These are phyloP conservation scores for Mycena albidolilacea DNA, from an alignment of 768 basidiomycete species.

Conservation along the genomic window DNA sequence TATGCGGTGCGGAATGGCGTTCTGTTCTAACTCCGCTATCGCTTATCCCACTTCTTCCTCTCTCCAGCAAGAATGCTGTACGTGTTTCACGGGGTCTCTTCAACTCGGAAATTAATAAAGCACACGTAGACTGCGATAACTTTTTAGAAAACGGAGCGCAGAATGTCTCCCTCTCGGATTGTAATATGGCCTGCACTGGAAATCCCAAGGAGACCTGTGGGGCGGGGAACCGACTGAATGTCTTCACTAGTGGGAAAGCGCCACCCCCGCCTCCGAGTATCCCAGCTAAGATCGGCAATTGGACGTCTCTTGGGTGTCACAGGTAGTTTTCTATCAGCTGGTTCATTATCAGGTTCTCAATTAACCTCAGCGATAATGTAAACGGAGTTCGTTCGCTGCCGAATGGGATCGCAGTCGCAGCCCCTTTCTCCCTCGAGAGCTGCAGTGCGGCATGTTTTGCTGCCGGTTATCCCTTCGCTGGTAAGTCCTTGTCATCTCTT, in stretches of 20 bases:
- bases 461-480: conserved; percentile 61
- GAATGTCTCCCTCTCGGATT: conserved; percentile 60
- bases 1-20: conserved; percentile 52
- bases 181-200: conserved; percentile 62
- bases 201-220: conserved; percentile 61
- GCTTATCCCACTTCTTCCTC: conserved; percentile 28
- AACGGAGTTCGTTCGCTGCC: conserved; percentile 60
- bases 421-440: conserved; percentile 64
- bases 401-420: conserved; percentile 60
- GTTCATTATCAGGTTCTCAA: conserved; percentile 30
- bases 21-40: conserved; percentile 11
- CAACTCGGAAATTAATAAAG: not conserved
- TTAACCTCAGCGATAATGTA: conserved; percentile 59
- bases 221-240: conserved; percentile 59
- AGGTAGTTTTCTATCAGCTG: conserved; percentile 50
- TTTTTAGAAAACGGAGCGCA: conserved; percentile 61
- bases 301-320: conserved; percentile 82
- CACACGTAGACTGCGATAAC: conserved; percentile 74
- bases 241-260: conserved; percentile 70
- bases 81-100: conserved; percentile 40
- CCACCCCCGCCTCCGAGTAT: conserved; percentile 72
- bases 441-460: conserved; percentile 76
- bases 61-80: conserved; percentile 68
- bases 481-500: conserved; percentile 52
- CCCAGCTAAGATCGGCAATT: conserved; percentile 70